Conservation (phyloP, 192 early-diverging fungal species). For the Fimicolochytrium jonesii region DNA sequence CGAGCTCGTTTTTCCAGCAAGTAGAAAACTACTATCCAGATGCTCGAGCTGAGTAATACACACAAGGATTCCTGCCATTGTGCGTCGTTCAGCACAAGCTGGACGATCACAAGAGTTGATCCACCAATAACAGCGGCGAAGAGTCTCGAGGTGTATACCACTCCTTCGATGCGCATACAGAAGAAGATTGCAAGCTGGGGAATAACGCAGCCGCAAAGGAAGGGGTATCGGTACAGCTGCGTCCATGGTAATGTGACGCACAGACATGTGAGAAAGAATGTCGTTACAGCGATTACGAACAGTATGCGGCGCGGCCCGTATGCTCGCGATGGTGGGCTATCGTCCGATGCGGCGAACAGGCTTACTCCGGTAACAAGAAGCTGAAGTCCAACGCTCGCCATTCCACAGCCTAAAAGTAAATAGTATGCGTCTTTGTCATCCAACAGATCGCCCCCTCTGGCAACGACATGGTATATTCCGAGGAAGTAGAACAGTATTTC, state of each 20-base stretch:
- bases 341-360: slow-evolving; percentile 4
- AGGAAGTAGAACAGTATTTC: slow-evolving; percentile 26
- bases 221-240: slow-evolving; percentile 6
- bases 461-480: slow-evolving; percentile 9
- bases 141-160: slow-evolving; percentile 9
- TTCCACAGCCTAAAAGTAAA: not conserved
- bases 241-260: slow-evolving; percentile 18
- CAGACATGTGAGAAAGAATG: slow-evolving; percentile 1
- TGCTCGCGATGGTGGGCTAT: not conserved
- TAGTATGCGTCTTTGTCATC: not conserved
- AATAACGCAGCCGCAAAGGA: slow-evolving; percentile 12
- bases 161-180: slow-evolving; percentile 27
- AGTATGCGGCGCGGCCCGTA: slow-evolving; percentile 7
- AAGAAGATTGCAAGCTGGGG: slow-evolving; percentile 18
- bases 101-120: not conserved
- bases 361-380: slow-evolving; percentile 19
- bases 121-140: not conserved
- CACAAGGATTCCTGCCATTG: slow-evolving; percentile 16
- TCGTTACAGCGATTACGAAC: slow-evolving; percentile 1
- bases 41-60: not conserved
- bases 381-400: slow-evolving; percentile 19
- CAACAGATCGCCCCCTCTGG: not conserved
- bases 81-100: slow-evolving; percentile 2
- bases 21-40: slow-evolving; percentile 16
- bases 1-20: slow-evolving; percentile 10